Conservation (phyloP, 2,329 filamentous ascomycete genomes). For the Emergomyces orientalis region DNA sequence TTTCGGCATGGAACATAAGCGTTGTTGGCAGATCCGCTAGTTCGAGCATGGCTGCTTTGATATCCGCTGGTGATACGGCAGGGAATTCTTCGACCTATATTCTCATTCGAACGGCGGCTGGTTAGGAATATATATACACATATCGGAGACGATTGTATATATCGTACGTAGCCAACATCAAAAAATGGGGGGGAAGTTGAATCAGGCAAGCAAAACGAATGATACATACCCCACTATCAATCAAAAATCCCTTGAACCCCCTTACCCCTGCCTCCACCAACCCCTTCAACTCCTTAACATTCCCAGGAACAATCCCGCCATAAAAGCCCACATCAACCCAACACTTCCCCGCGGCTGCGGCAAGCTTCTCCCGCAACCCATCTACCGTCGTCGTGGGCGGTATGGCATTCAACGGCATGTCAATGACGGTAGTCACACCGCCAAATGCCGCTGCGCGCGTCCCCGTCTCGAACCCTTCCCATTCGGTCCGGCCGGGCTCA, state of each 20-base stretch:
- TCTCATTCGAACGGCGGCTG: background rate
- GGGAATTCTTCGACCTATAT: conserved; percentile 86
- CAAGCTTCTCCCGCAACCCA: conserved; percentile 74
- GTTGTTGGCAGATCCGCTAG: conserved; percentile 76
- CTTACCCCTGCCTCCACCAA: conserved; percentile 78
- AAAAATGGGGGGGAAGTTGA: too few species aligned
- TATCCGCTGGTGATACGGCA: conserved; percentile 70
- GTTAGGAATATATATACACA: background rate
- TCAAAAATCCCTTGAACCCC: conserved; percentile 96
- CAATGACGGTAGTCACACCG: conserved; percentile 90
- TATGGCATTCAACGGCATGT: conserved; percentile 97
- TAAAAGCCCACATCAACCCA: conserved; percentile 99
- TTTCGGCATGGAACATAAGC: conserved; percentile 98
- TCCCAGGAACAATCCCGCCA: conserved; percentile 87
- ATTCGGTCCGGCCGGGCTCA: conserved; percentile 92
- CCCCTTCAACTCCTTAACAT: conserved; percentile 65
- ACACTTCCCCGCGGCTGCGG: conserved; percentile 75
- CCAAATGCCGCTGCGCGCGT: conserved; percentile 90
- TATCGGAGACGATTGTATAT: background rate
- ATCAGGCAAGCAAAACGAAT: background rate
- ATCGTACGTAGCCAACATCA: background rate
- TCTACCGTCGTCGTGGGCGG: conserved; percentile 85
- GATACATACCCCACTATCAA: conserved; percentile 75
- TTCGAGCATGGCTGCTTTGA: conserved; percentile 67
- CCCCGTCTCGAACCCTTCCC: conserved; percentile 95